phyloP scores from a whole-genome alignment of 169 alveolate species.

The Amoebophrya sp. region DNA sequence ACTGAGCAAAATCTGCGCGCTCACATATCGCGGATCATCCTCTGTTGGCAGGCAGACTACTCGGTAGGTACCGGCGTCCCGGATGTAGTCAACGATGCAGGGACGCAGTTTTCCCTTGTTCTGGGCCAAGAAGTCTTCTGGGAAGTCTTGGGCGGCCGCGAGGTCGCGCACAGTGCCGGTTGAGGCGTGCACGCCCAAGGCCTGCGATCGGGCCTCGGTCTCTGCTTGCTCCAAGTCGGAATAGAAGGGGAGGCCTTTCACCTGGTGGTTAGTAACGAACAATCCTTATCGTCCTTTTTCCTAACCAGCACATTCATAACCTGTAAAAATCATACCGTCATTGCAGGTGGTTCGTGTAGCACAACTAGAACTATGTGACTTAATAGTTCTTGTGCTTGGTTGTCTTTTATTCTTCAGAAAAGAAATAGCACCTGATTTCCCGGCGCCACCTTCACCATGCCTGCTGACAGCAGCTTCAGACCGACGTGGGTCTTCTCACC shows the following conservation, averaged over 20 bases:
- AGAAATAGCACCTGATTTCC: neutral
- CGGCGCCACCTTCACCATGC: neutral
- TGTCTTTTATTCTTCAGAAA: neutral
- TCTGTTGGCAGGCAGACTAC: neutral
- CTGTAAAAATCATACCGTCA: no score
- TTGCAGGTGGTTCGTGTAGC: no score
- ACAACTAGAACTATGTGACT: no score
- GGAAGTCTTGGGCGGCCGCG: neutral
- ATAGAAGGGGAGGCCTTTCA: neutral
- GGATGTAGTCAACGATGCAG: neutral
- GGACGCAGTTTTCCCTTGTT: conserved; percentile 14
- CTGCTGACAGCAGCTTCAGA: neutral
- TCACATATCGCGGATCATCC: neutral
- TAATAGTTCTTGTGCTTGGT: neutral
- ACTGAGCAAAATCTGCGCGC: neutral
- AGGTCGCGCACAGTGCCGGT: neutral
- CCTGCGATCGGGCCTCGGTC: neutral
- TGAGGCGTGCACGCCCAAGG: neutral
- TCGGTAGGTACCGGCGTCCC: conserved; percentile 13
- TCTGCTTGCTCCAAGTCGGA: neutral
- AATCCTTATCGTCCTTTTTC: neutral
- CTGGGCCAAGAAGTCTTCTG: neutral
- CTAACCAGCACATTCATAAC: no score
- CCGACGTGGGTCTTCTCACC: conserved; percentile 1
- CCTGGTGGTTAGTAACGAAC: neutral